Base-by-base conservation (phyloP, 495 filamentous ascomycete species). In the Penicillium waksmanii region DNA sequence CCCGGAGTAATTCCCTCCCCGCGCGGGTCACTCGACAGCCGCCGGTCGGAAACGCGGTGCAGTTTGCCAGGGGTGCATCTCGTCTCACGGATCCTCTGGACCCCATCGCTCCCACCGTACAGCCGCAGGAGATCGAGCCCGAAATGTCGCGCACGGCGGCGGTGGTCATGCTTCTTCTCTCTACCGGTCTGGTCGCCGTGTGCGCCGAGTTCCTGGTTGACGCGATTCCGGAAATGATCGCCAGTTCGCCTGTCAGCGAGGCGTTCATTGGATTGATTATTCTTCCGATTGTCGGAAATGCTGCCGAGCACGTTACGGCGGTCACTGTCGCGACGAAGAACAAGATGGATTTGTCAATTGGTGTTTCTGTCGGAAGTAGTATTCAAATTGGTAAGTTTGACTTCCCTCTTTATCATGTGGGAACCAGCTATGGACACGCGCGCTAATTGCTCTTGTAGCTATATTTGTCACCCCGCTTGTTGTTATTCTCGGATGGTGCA, bases 261-360 rank as follows among this genome's bases (percentile, higher is more conserved):
- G 85, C 89, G 8, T 96, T 97, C 65, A 89, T 96, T 65, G 92
- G 92, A 54, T 77, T 97, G 5, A 96, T 97, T 68, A 87, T 96
- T 61, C 74, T 96, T 2, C 92, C 93, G 19, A 93, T 97, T 59
- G 91, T 97, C 11, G 91, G 92, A 56, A 97, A 96, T 63, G 92
- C 93, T 1, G 93, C 92, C 0, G 92, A 96, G 77, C 92, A 96
- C 78, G 89, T 95, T 7, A 96, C 92, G 1, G 91, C 93, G 1
- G 89, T 96, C 38, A 90, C 86, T 25, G 92, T 96, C 8, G 92
- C 93, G 6, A 82, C 84, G 61, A 97, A 96, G 80, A 96, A 96
- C 77, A 97, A 97, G 79, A 96, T 96, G 92, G 92, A 97, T 78
- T 79, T 96, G 27, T 88, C 93, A 0, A 96, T 97, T 61, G 92